These are phyloP conservation scores for Solanum stenotomum DNA, from an alignment of 257 asterid species.

Conservation along the genomic window DNA sequence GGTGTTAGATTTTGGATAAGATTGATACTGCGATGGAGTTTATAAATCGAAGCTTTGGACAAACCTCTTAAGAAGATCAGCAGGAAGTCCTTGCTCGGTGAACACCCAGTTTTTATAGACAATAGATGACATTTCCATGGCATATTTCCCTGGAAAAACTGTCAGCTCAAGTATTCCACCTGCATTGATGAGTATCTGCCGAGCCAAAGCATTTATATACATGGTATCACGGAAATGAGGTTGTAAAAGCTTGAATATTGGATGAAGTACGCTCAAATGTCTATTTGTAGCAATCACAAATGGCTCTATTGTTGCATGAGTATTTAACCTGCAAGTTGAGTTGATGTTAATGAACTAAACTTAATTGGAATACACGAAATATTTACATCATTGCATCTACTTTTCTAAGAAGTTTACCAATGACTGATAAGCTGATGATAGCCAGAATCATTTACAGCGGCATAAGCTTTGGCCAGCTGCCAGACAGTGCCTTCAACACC, in stretches of 20 bases:
- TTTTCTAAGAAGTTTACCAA: slow-evolving; percentile 34
- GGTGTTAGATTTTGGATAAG: not conserved
- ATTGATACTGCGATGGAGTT: not conserved
- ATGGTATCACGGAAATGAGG: slow-evolving; percentile 91
- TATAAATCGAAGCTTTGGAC: not conserved
- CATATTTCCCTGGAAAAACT: slow-evolving; percentile 61
- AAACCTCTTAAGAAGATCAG: slow-evolving; percentile 69
- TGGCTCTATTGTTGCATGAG: slow-evolving; percentile 98
- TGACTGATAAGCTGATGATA: slow-evolving; percentile 93
- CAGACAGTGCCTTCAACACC: slow-evolving; percentile 58
- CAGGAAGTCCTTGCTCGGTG: slow-evolving; percentile 76
- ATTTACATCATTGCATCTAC: not conserved
- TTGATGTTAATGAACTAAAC: not conserved
- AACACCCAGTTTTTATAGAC: slow-evolving; percentile 67
- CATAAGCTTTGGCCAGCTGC: slow-evolving; percentile 97
- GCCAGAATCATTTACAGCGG: slow-evolving; percentile 84
- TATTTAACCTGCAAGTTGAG: slow-evolving; percentile 59
- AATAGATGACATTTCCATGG: slow-evolving; percentile 73
- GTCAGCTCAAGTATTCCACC: slow-evolving; percentile 78
- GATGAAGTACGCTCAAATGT: slow-evolving; percentile 74
- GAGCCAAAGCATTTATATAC: slow-evolving; percentile 74
- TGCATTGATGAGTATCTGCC: slow-evolving; percentile 78
- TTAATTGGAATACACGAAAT: not conserved
- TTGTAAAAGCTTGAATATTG: slow-evolving; percentile 74
- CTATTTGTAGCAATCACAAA: slow-evolving; percentile 66